A percentile compares a stretch with the other conserved stretches of the same genome.
Conservation (phyloP, 1,284 basidiomycete genomes). For the Mycena citricolor region DNA sequence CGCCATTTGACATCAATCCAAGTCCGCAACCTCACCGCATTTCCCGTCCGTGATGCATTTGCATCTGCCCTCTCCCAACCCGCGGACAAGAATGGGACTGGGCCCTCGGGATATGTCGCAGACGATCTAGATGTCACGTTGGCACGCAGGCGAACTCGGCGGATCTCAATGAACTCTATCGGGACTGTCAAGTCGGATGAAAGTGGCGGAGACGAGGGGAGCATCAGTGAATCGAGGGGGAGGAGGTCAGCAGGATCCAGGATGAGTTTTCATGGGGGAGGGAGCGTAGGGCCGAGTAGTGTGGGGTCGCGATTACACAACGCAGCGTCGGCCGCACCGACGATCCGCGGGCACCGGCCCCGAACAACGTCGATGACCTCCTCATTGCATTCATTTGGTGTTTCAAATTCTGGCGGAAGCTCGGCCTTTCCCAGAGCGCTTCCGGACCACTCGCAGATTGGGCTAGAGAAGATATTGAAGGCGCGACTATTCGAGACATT, state of each 20-base stretch:
- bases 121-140: constrained; percentile 71
- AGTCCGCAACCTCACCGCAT: constrained; percentile 78
- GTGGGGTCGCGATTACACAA: constrained; percentile 20
- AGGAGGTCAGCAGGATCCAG: constrained; percentile 40
- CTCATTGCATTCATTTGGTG: constrained; percentile 35
- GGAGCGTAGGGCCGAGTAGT: constrained; percentile 27
- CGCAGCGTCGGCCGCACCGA: constrained; percentile 31
- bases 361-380: constrained; percentile 55
- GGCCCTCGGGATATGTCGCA: constrained; percentile 50
- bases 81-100: constrained; percentile 56
- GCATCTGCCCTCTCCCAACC: constrained; percentile 71
- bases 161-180: constrained; percentile 60
- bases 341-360: constrained; percentile 40
- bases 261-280: constrained; percentile 35
- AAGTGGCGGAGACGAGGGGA: constrained; percentile 32
- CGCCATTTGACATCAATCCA: constrained; percentile 74
- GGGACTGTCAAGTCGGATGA: constrained; percentile 50
- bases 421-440: constrained; percentile 38
- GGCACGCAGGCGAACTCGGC: constrained; percentile 56
- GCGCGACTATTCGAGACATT: constrained; percentile 83
- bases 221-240: constrained; percentile 33
- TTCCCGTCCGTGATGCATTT: constrained; percentile 73
- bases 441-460: constrained; percentile 63
- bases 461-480: constrained; percentile 65
- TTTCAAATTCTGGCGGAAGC: too few species aligned